Percentiles rank a stretch among this genome's conserved stretches.
Evolutionary conservation across 345 rosid genomes (phyloP).

Genomic region (Eucalyptus curtisii): DNA sequence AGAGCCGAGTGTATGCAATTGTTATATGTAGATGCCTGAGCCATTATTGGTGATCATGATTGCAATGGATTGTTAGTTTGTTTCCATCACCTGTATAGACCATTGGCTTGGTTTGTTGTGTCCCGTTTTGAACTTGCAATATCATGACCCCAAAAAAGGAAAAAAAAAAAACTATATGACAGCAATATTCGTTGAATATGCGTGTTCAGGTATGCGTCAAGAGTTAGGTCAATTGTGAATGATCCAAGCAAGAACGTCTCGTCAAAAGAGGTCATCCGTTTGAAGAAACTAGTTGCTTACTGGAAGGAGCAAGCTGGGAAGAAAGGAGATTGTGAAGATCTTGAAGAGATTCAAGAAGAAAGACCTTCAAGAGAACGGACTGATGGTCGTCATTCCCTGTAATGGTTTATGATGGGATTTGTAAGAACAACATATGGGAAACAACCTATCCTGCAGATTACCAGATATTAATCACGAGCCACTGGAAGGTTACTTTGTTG

Average conservation of each 20-base stretch:
- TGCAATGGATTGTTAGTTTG: neutral
- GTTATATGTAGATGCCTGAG: neutral
- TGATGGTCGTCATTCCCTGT: conserved; percentile 50
- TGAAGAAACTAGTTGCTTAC: conserved; percentile 71
- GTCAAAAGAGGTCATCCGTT: conserved; percentile 75
- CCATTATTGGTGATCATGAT: neutral
- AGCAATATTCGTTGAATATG: neutral
- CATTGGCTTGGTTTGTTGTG: neutral
- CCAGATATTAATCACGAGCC: neutral
- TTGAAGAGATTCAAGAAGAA: conserved; percentile 76
- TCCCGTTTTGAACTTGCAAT: neutral
- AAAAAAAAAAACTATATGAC: neutral
- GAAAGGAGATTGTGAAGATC: conserved; percentile 63
- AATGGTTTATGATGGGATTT: neutral
- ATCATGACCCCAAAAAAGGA: neutral
- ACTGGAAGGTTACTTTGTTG: neutral
- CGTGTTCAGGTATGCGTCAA: conserved; percentile 67
- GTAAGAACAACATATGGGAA: neutral
- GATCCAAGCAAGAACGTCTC: conserved; percentile 82
- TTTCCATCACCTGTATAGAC: neutral
- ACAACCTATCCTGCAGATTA: neutral
- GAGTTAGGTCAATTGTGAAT: conserved; percentile 82
- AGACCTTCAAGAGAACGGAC: conserved; percentile 27
- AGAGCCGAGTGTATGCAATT: neutral
- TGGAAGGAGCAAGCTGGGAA: conserved; percentile 95